Evolutionary conservation across 2,329 filamentous ascomycete species (phyloP), one percentile per base, ranked within the genome.

Genomic region (Verticillium isaacii): DNA sequence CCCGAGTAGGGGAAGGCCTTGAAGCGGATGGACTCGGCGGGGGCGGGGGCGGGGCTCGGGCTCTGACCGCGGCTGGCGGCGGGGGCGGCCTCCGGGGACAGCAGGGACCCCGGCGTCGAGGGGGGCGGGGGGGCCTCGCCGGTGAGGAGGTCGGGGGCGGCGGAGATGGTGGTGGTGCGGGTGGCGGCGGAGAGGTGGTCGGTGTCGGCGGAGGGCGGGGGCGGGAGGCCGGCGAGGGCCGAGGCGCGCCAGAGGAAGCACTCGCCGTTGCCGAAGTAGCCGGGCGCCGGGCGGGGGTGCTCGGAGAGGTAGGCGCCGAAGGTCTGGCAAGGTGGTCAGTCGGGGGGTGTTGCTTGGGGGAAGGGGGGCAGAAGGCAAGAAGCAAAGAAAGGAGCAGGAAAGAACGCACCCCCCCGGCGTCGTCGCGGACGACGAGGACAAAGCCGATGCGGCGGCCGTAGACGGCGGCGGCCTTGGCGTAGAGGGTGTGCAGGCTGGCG

Each of bases 1-100:
- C 95, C 95, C 61, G 91, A 96, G 72, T 97, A 98, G 0, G 94
- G 93, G 70, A 98, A 99, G 0, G 94, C 94, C 77, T 97, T 97
- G 83, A 99, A 99, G 23, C 95, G 88, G 67, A 98, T 92, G 32
- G 87, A 84, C 64, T 94, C 91, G 4, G 87, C 23, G 23, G 23
- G 23, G 23, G 23, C 23, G 2, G 23, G 2, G 23, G 23, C 23
- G 23, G 23, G n/a, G n/a, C n/a, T n/a, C n/a, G n/a, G n/a, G n/a
- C n/a, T n/a, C n/a, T n/a, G n/a, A n/a, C 23, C 1, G 23, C 23
- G 23, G 23, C n/a, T n/a, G 39, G 15, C n/a, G 39, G 0, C 15
- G 39, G 15, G 7, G 39, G 9, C 14, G 11, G 12, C 15, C 37
- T 9, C 15, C 37, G 37, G 37, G 15, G 14, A 2, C 12, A 41